Base-by-base conservation (phyloP, 23 red algal genomes). In the Rhodosorus marinus region DNA sequence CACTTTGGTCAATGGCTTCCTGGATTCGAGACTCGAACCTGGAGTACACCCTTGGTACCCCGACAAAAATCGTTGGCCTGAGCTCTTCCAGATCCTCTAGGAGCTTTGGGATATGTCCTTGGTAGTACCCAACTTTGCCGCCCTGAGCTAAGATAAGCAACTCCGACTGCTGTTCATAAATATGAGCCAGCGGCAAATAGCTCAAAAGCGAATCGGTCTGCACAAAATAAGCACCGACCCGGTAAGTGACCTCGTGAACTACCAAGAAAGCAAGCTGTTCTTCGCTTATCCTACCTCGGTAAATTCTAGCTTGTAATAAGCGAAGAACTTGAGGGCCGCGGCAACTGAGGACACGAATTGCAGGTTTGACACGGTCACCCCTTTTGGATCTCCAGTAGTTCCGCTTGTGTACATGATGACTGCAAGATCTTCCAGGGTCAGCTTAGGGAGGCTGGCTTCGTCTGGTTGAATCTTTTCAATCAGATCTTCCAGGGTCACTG, bases 351-450 rank as follows among this genome's bases (percentile, higher is more conserved):
- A 57, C 0, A 93, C 40, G 11, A 93, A 35, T 25, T 70, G 66
- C 22, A 70, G 31, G 75, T 93, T 73, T 21, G 20, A 19, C 27
- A 93, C 34, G 49, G 62, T 73, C 7, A 93, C 86, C 17, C 86
- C 86, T 56, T 93, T 93, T 6, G 86, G 86, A 1, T 74, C 69
- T 2, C 86, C 86, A 6, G 86, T 93, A 2, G 86, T 93, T 38
- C 86, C 86, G 22, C 75, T 82, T 9, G 86, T 93, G 67, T 93
- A 93, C 86, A 93, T 82, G 35, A 93, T 83, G 20, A 82, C 60
- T 36, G 74, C 54, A 0, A 71, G 26, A 15, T 82, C 75, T 17
- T 83, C 68, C 54, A 59, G 48, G 20, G 20, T 46, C 1, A 43
- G 11, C n/a, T n/a, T n/a, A n/a, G n/a, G n/a, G n/a, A n/a, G n/a